Conservation (phyloP, 495 filamentous ascomycete genomes). For the Neurospora sublineolata region DNA sequence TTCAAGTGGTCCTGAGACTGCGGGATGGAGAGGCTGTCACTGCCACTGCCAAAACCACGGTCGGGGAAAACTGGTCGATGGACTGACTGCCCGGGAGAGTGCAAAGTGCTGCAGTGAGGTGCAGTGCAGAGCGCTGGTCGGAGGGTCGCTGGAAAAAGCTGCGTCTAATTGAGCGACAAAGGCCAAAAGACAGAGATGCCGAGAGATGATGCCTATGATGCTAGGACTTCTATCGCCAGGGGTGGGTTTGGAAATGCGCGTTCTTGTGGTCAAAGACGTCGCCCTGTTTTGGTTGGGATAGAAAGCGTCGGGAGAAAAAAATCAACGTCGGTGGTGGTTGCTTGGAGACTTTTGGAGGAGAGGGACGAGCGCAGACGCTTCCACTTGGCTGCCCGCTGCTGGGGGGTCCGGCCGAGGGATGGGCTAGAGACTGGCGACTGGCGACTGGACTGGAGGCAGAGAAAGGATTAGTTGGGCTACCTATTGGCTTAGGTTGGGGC, state of each 20-base stretch:
- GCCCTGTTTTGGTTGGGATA: slow-evolving; percentile 12
- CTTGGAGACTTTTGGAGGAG: slow-evolving; percentile 23
- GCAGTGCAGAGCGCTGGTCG: slow-evolving; percentile 11
- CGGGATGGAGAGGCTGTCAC: slow-evolving; percentile 1
- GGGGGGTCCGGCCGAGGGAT: neutral
- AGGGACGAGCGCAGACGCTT: slow-evolving; percentile 1
- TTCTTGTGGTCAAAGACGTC: slow-evolving; percentile 17
- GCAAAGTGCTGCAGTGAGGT: slow-evolving; percentile 4
- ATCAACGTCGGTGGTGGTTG: slow-evolving; percentile 15
- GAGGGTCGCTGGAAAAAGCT: slow-evolving; percentile 12
- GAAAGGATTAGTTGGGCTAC: neutral
- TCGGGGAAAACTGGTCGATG: slow-evolving; percentile 15
- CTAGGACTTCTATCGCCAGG: slow-evolving; percentile 19
- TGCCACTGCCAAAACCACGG: slow-evolving; percentile 16
- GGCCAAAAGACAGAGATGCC: slow-evolving; percentile 7
- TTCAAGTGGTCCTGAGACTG: slow-evolving; percentile 5
- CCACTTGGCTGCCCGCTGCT: neutral
- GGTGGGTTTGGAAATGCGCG: slow-evolving; percentile 8
- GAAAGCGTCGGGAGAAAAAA: slow-evolving; percentile 18
- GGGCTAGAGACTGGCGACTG: neutral
- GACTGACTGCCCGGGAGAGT: neutral
- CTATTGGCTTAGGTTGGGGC: neutral
- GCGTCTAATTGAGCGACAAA: slow-evolving; percentile 15
- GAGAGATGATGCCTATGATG: slow-evolving; percentile 11
- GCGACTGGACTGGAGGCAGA: neutral